Base-by-base conservation (phyloP, 495 filamentous ascomycete species). In the Xylaria cubensis region DNA sequence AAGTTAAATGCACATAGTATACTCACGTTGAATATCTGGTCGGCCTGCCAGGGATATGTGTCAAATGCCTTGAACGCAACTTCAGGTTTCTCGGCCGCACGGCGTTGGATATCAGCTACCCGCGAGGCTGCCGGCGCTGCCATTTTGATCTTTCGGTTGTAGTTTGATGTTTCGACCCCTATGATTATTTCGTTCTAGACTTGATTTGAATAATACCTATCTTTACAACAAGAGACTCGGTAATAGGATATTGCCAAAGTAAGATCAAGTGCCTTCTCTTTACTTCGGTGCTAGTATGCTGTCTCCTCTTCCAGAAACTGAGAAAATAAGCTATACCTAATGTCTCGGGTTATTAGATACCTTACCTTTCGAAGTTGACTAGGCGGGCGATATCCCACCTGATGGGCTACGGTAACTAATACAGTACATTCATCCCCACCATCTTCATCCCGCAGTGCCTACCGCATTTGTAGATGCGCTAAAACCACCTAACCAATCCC, bases 11-110 rank as follows among this genome's bases (percentile, higher is more conserved):
- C 21, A 19, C 3, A 26, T 59, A n/a, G 6, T 9, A 13, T n/a
- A 78, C 78, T 79, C 73, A 81, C 81, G 58, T 77, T 73, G 69
- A 84, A 84, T 3, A 74, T 55, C 3, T 76, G 76, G 65, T 80
- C 78, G 42, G 74, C 76, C 34, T 71, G 46, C 78, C 78, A 80
- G 19, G 78, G 78, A 64, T 80, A 80, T 44, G 76, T 74, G 69
- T 80, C 76, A 56, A 80, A 80, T 24, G 78, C 78, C 19, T 62
- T 72, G 70, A 74, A 78, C 70, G 70, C 66, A 9, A 76, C 71
- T 34, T 77, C 67, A 5, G 74, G 72, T n/a, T 77, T 72, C 36
- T 76, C 74, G 29, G 77, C 75, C 26, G 69, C 74, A 34, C 72
- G 77, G 53, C 75, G 75, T 59, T 78, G 77, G 46, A 76, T 65